Evolutionary conservation across 495 filamentous ascomycete species (phyloP), one percentile per base, ranked within the genome.

Genomic region (Massariosphaeria phaeospora): DNA sequence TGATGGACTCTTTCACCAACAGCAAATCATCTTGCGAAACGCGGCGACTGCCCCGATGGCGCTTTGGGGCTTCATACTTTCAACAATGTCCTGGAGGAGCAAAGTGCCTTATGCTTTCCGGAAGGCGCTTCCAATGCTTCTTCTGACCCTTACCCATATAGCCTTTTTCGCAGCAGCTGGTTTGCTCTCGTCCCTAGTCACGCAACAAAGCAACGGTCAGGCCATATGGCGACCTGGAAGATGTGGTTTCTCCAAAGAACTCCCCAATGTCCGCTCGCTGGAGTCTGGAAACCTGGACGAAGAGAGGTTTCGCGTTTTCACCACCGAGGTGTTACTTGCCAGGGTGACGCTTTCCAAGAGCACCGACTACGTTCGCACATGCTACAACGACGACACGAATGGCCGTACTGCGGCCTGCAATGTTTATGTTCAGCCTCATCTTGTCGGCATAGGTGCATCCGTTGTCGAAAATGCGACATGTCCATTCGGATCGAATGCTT

Each of bases 21-120:
- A 55, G 23, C 62, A 65, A 55, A 47, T 42, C 1, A 51, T 59
- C 3, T 50, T 65, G 5, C 39, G 62, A 25, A 65, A 65, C 34
- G 40, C 41, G 15, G 31, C 42, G 27, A 55, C 51, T 10, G 58
- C 48, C 12, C 47, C 48, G 2, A 56, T 51, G 17, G 52, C 52
- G 8, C 24, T 57, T 5, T 64, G 51, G 57, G 42, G 35, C n/a
- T 36, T 55, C 10, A 30, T 18, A 4, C 23, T 25, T 12, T 20
- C 44, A 2, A 44, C 44, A 23, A 18, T 38, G 3, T 21, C n/a
- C 12, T 63, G 61, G 61, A 59, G 34, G 24, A 20, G 25, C 17
- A 52, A 42, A 46, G 48, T 31, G 17, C 27, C 55, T 4, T 36
- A 26, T 2, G 26, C 59, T 2, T 7, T 62, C 24, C 12, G 12